Evolutionary conservation across 2,329 filamentous ascomycete genomes (phyloP).

Genomic region (Blastomyces percursus): DNA sequence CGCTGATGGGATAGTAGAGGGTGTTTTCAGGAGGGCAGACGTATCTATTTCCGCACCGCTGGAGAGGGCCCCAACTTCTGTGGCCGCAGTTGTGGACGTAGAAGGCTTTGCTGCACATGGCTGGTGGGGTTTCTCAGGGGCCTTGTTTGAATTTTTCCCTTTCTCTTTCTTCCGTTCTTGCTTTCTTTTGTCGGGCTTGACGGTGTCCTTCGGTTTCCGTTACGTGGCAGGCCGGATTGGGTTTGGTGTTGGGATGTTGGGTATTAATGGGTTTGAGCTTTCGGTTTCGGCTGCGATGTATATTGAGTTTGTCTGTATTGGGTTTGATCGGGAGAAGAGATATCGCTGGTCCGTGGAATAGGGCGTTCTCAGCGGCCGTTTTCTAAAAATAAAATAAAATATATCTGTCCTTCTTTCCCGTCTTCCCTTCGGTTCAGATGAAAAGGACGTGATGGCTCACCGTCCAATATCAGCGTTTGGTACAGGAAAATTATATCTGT

Average conservation of each 20-base stretch:
- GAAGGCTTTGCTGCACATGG: conserved; percentile 15
- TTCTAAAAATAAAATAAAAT: too few relatives aligned
- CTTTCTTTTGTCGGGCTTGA: neutral
- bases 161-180: neutral
- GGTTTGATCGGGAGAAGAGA: neutral
- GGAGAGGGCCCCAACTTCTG: conserved; percentile 14
- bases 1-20: conserved; percentile 9
- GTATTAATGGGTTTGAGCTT: neutral
- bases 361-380: neutral
- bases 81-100: conserved; percentile 15
- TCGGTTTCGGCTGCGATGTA: neutral
- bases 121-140: neutral
- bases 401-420: neutral
- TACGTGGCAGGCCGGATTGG: neutral
- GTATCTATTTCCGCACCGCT: conserved; percentile 13
- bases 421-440: neutral
- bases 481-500: neutral
- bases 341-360: neutral
- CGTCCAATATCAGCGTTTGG: neutral
- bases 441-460: neutral
- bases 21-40: conserved; percentile 12
- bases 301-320: neutral
- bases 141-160: neutral
- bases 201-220: neutral
- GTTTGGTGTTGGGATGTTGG: neutral